Conservation (phyloP, 1,284 basidiomycete species). For the Vanrija pseudolonga region DNA sequence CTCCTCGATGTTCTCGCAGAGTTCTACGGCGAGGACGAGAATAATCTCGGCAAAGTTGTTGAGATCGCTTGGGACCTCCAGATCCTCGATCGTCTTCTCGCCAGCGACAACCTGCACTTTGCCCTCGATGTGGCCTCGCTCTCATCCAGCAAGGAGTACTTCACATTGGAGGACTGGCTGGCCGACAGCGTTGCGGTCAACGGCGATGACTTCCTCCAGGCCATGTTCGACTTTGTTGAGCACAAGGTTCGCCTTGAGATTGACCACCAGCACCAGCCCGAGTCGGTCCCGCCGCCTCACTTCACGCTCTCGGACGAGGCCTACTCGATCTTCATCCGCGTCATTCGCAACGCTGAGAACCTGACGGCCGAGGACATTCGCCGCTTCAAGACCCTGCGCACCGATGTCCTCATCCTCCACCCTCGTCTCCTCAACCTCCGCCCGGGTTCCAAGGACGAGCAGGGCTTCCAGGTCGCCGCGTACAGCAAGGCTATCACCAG, state of each 20-base stretch:
- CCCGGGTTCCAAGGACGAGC: slow-evolving; percentile 82
- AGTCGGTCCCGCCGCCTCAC: slow-evolving; percentile 60
- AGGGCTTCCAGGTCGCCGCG: slow-evolving; percentile 82
- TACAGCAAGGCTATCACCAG: slow-evolving; percentile 86
- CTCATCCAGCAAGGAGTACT: slow-evolving; percentile 85
- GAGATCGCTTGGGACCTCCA: slow-evolving; percentile 92
- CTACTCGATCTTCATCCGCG: slow-evolving; percentile 84
- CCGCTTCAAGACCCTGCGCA: slow-evolving; percentile 87
- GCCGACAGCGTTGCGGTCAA: slow-evolving; percentile 76
- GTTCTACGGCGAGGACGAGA: slow-evolving; percentile 86
- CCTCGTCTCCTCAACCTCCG: slow-evolving; percentile 95
- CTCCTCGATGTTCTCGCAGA: slow-evolving; percentile 82
- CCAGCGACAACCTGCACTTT: slow-evolving; percentile 80
- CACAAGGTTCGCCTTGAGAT: slow-evolving; percentile 86
- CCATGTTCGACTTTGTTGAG: slow-evolving; percentile 81
- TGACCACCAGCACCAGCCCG: slow-evolving; percentile 59
- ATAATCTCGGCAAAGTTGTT: slow-evolving; percentile 89
- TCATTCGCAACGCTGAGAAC: slow-evolving; percentile 62
- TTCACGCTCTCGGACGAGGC: slow-evolving; percentile 56
- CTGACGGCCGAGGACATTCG: slow-evolving; percentile 68
- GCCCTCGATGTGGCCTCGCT: slow-evolving; percentile 89
- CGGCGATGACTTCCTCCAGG: slow-evolving; percentile 79
- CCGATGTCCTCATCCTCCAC: slow-evolving; percentile 89
- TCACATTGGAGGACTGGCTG: slow-evolving; percentile 95
- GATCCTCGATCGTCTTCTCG: slow-evolving; percentile 85